These are phyloP conservation scores for Beauveria varroae DNA, from an alignment of 2,329 filamentous ascomycete species.

Conservation along the genomic window DNA sequence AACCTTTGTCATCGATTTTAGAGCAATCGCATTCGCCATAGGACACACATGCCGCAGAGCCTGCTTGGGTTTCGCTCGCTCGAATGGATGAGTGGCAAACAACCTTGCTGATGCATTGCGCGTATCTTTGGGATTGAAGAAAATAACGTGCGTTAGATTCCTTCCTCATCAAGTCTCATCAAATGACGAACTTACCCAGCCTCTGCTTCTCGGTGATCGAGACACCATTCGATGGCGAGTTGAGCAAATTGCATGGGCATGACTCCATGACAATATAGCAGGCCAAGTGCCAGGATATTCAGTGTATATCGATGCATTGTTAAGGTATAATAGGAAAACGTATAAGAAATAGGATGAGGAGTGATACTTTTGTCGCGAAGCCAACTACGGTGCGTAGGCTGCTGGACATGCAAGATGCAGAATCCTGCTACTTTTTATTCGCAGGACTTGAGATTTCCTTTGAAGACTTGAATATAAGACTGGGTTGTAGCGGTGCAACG, in stretches of 20 bases:
- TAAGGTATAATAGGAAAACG: neutral
- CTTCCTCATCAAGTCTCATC: neutral
- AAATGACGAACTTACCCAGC: neutral
- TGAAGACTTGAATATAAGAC: neutral
- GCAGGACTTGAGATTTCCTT: neutral
- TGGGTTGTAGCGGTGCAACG: neutral
- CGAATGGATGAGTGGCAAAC: neutral
- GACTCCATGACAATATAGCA: neutral
- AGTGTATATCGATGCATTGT: neutral
- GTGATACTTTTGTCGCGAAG: neutral
- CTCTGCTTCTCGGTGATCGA: constrained; percentile 1
- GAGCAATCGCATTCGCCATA: constrained; percentile 23
- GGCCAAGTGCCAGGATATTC: neutral
- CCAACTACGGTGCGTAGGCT: neutral
- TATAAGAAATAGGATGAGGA: neutral
- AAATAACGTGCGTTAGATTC: neutral
- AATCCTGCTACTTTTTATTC: neutral
- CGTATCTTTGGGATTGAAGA: neutral
- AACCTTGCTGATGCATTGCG: neutral
- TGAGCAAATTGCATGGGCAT: neutral
- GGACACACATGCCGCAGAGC: constrained; percentile 13
- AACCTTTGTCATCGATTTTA: constrained; percentile 20
- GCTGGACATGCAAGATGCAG: neutral
- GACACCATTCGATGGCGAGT: constrained; percentile 7
- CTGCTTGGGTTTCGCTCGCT: neutral